Evolutionary conservation across 2,329 filamentous ascomycete species (phyloP).

Genomic region (Chaetomiaceae sp.): DNA sequence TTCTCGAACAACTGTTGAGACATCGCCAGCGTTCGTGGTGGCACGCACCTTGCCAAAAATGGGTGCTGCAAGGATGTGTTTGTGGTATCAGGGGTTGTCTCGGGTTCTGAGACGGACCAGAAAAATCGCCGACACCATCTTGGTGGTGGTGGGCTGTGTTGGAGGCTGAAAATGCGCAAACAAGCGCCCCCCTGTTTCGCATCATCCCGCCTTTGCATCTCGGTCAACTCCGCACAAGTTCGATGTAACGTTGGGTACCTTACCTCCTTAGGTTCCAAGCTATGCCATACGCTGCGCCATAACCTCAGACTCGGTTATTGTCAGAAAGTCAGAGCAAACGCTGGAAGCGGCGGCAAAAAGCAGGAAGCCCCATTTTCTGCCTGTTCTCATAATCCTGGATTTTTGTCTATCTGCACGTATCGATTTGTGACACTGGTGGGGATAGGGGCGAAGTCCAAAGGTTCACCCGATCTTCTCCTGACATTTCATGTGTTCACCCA

Average conservation of each 20-base stretch:
- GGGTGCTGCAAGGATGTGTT: background rate
- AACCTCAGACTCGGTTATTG: background rate
- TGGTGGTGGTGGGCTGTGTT: background rate
- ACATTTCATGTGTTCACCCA: no score
- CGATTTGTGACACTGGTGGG: no score
- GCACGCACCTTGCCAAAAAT: background rate
- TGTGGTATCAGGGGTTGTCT: conserved; percentile 5
- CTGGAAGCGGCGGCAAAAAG: background rate
- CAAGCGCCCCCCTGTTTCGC: conserved; percentile 5
- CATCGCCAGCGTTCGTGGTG: background rate
- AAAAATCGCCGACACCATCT: background rate
- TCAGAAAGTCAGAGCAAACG: background rate
- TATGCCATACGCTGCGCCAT: background rate
- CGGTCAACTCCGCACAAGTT: background rate
- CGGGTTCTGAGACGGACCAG: conserved; percentile 5
- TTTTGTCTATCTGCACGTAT: no score
- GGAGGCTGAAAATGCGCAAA: background rate
- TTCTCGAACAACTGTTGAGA: conserved; percentile 4
- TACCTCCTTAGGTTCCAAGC: no score
- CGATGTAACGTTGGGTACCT: no score
- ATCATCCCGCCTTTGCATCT: background rate
- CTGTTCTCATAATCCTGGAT: no score
- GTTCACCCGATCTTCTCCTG: no score
- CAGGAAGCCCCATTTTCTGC: no score
- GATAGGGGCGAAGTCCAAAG: no score